Evolutionary conservation across 202 grass and related monocot species (phyloP).

Genomic region (Saccharum hybrid): DNA sequence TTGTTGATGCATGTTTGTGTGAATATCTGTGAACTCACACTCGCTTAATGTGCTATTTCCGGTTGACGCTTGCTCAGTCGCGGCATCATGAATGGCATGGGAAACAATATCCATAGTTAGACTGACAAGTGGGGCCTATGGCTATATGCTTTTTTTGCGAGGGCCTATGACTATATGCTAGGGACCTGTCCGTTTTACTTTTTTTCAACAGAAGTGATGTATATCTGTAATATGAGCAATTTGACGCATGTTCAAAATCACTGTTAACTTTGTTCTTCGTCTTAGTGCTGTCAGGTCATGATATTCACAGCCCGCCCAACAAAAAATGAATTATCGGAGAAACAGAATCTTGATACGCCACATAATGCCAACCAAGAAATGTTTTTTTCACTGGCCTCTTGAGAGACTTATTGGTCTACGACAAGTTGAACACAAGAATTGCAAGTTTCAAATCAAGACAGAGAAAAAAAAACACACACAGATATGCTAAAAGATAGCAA

Average conservation of each 20-base stretch:
- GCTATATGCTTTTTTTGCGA: no score
- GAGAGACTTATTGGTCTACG: background rate
- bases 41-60: background rate
- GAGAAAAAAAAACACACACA: background rate
- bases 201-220: background rate
- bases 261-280: background rate
- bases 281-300: constrained; percentile 5
- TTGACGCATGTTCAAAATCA: background rate
- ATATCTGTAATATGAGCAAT: background rate
- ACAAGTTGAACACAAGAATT: constrained; percentile 42
- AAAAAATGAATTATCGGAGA: background rate
- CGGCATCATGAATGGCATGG: background rate
- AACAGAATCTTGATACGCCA: constrained; percentile 22
- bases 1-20: background rate
- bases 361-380: constrained; percentile 20
- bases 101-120: background rate
- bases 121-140: background rate
- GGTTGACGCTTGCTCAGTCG: background rate
- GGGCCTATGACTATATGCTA: background rate
- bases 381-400: background rate
- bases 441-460: constrained; percentile 21
- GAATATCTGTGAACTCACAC: background rate
- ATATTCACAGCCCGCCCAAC: background rate
- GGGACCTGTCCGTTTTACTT: background rate
- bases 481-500: background rate